A percentile compares a stretch with the other conserved stretches of the same genome.
Evolutionary conservation across 139 green algal genomes (phyloP).

Genomic region (Penium margaritaceum): DNA sequence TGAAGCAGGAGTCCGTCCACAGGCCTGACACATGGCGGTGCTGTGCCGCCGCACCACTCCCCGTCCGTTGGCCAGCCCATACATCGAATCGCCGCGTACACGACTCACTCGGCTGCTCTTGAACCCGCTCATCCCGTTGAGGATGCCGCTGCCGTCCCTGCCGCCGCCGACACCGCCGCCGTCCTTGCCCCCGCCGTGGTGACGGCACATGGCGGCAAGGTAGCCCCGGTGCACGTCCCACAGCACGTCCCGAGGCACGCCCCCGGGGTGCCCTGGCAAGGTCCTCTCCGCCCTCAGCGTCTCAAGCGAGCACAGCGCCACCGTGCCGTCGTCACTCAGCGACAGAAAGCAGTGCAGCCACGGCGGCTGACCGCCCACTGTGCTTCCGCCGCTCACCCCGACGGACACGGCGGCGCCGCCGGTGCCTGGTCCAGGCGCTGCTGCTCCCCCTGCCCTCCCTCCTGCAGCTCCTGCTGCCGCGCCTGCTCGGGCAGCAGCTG

Average conservation of each 20-base stretch:
- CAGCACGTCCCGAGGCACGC: not conserved
- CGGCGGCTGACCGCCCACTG: no score
- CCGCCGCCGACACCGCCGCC: not conserved
- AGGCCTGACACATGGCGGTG: no score
- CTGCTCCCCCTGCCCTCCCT: not conserved
- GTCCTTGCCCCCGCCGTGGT: not conserved
- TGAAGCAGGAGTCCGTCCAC: no score
- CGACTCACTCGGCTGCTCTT: no score
- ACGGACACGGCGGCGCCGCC: no score
- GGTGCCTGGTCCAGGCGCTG: not conserved
- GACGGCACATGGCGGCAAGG: conserved; percentile 9
- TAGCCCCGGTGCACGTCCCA: conserved; percentile 31
- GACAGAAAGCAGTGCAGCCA: conserved; percentile 28
- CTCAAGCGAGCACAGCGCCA: conserved; percentile 17
- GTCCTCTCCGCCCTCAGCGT: conserved; percentile 24
- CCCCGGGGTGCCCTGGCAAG: conserved; percentile 8
- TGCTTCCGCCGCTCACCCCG: no score
- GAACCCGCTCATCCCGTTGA: no score
- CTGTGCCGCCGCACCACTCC: no score
- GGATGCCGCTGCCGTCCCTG: no score
- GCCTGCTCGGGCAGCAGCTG: not conserved
- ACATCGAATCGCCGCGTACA: no score
- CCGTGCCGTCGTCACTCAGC: conserved; percentile 7
- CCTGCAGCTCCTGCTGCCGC: not conserved
- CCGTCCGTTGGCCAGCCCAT: no score